A percentile compares a stretch with the other conserved stretches of the same genome.
Conservation (phyloP, 2,329 filamentous ascomycete species). For the Dryadomyces sulphureus region DNA sequence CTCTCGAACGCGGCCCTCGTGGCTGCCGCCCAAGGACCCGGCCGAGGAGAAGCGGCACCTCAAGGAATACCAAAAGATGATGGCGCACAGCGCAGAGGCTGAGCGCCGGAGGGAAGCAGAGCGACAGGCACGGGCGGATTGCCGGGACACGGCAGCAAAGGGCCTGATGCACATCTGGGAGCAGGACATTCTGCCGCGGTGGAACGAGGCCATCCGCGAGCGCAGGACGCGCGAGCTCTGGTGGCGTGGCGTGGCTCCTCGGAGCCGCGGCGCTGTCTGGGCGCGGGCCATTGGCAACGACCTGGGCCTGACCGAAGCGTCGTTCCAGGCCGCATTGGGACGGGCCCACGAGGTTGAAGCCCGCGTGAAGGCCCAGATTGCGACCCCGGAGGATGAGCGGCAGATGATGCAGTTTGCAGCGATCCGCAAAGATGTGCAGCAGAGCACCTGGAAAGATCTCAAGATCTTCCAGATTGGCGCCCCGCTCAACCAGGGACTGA, state of each 20-base stretch:
- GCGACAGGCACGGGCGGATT: constrained; percentile 34
- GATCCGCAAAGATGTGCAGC: constrained; percentile 48
- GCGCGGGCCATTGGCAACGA: constrained; percentile 58
- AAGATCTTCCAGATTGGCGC: constrained; percentile 55
- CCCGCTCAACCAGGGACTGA: constrained; percentile 51
- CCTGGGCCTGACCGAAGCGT: constrained; percentile 49
- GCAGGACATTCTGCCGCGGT: constrained; percentile 59
- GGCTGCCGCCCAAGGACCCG: constrained; percentile 76
- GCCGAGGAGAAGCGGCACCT: constrained; percentile 84
- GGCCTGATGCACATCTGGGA: constrained; percentile 55
- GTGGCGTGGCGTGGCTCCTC: constrained; percentile 66
- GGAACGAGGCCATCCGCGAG: constrained; percentile 55
- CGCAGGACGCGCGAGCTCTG: constrained; percentile 60
- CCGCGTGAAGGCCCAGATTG: constrained; percentile 35
- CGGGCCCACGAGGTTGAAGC: constrained; percentile 49
- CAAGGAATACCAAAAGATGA: constrained; percentile 74
- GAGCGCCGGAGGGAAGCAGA: constrained; percentile 44
- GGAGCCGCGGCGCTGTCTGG: constrained; percentile 57
- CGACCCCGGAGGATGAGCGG: constrained; percentile 36
- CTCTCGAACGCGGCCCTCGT: constrained; percentile 66
- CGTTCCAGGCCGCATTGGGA: constrained; percentile 55
- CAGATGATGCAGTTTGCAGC: constrained; percentile 46
- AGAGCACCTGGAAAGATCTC: constrained; percentile 54
- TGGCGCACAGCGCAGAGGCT: constrained; percentile 46
- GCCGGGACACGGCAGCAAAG: constrained; percentile 38